phyloP scores from a whole-genome alignment of 306 rosid species.

The Albizia julibrissin region DNA sequence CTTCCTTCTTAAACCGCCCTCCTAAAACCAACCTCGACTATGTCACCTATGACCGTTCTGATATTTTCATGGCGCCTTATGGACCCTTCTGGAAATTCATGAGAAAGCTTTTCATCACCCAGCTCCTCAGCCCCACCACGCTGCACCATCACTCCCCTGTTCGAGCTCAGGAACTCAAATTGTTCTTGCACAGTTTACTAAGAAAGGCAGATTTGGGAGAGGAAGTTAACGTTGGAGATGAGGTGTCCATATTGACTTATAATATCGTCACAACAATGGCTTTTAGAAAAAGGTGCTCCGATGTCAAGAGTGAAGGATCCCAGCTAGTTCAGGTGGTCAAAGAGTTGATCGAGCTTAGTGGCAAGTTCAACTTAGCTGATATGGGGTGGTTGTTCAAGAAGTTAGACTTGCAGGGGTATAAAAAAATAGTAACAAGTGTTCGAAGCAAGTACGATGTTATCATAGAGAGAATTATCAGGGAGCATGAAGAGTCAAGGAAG shows the following conservation, averaged over 20 bases:
- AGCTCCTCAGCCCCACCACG: conserved; percentile 42
- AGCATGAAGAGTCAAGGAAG: conserved; percentile 45
- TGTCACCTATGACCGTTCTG: conserved; percentile 39
- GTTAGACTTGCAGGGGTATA: conserved; percentile 47
- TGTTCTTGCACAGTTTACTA: background rate
- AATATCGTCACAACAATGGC: conserved; percentile 38
- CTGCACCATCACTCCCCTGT: conserved; percentile 32
- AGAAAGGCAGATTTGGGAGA: background rate
- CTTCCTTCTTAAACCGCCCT: conserved; percentile 42
- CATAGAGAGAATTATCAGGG: conserved; percentile 42
- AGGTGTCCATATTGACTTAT: conserved; percentile 27
- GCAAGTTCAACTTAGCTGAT: conserved; percentile 35
- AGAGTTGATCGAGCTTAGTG: conserved; percentile 27
- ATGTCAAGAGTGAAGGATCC: conserved; percentile 32
- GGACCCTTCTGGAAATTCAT: conserved; percentile 59
- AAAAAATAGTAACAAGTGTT: conserved; percentile 35
- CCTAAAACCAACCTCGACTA: conserved; percentile 28
- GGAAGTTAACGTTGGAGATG: conserved; percentile 40
- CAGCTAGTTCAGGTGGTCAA: conserved; percentile 29
- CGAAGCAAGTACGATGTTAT: conserved; percentile 41
- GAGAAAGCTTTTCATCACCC: conserved; percentile 46
- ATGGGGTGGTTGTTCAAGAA: conserved; percentile 44
- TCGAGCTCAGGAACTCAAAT: conserved; percentile 33
- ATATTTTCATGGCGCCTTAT: conserved; percentile 42
- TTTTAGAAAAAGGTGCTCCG: conserved; percentile 37